These are phyloP conservation scores for Penicillium longicatenatum DNA, from an alignment of 495 filamentous ascomycete species.

Conservation along the genomic window DNA sequence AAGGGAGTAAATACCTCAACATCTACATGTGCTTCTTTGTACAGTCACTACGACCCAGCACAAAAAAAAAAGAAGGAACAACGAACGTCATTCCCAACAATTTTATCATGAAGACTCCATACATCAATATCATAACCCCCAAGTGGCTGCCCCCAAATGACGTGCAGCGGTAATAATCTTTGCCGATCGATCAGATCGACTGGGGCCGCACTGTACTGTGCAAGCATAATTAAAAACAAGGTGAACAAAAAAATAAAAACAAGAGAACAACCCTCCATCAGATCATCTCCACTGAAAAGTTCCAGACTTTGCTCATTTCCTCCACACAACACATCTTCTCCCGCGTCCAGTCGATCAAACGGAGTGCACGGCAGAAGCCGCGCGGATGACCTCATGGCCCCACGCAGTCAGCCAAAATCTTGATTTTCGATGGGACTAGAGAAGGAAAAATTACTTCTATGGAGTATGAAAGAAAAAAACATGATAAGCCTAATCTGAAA, in stretches of 20 bases:
- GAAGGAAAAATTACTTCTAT: neutral
- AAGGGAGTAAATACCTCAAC: neutral
- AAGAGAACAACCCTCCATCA: neutral
- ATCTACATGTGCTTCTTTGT: too few species aligned
- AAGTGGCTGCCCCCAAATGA: too few species aligned
- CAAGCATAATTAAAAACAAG: neutral
- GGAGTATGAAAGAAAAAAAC: neutral
- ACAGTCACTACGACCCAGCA: too few species aligned
- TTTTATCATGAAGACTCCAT: too few species aligned
- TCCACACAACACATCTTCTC: slow-evolving; percentile 5
- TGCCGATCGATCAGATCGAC: neutral
- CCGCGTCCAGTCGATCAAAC: slow-evolving; percentile 24
- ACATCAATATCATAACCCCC: too few species aligned
- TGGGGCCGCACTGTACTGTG: neutral
- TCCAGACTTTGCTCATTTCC: slow-evolving; percentile 2
- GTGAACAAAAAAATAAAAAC: slow-evolving; percentile 2
- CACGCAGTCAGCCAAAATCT: slow-evolving; percentile 23
- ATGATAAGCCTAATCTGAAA: neutral
- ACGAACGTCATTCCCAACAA: neutral
- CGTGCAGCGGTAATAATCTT: slow-evolving; percentile 3
- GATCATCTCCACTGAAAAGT: neutral
- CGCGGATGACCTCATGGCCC: slow-evolving; percentile 28
- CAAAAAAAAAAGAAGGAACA: too few species aligned
- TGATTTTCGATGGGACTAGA: slow-evolving; percentile 17
- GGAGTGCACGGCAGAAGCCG: slow-evolving; percentile 27